Base-by-base conservation (phyloP, 2,329 filamentous ascomycete genomes). In the Diaporthe helianthi region DNA sequence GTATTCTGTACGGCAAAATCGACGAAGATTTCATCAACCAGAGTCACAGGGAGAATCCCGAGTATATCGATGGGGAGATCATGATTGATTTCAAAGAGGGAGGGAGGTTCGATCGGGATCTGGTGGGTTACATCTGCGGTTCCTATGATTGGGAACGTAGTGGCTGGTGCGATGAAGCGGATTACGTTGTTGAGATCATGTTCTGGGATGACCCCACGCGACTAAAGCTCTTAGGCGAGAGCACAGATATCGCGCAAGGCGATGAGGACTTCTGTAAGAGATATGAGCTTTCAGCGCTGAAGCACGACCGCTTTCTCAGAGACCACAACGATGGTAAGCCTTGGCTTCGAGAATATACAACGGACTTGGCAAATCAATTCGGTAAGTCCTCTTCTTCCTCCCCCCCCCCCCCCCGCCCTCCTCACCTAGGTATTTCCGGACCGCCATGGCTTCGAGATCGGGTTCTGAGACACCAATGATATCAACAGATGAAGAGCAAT, bases 41-140 rank as follows among this genome's bases (percentile, higher is more conserved):
- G 6, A 6, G 6, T 3, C 31, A 6, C n/a, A n/a, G n/a, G n/a
- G n/a, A n/a, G 8, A 58, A 29, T 33, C 3, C 46, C 2, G 54
- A 68, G 19, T 38, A 68, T 6, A 63, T 68, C 6, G 65, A 68
- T 12, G 65, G 65, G 9, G 65, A 68, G 15, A 54, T 68, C 22
- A 68, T 68, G 17, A 33, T 68, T 15, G 65, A 68, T 51, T 63
- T 68, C 55, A 68, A 68, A 29, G 65, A 68, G 33, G 65, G 54
- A 1, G n/a, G 47, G 12, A 47, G 58, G 19, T 26, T 46, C 33
- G 24, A 51, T 17, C 4, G 13, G 9, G 24, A 29, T 1, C 26
- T 53, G 5, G 13, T 12, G 15, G 9, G 2, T 6, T 2, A 9
- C 0, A 10, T 52, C 33, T 9, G 9, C 7, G 2, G 10, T 33